Base-by-base conservation (phyloP, 371 early-diverging fungal genomes). In the Catenaria anguillulae region DNA sequence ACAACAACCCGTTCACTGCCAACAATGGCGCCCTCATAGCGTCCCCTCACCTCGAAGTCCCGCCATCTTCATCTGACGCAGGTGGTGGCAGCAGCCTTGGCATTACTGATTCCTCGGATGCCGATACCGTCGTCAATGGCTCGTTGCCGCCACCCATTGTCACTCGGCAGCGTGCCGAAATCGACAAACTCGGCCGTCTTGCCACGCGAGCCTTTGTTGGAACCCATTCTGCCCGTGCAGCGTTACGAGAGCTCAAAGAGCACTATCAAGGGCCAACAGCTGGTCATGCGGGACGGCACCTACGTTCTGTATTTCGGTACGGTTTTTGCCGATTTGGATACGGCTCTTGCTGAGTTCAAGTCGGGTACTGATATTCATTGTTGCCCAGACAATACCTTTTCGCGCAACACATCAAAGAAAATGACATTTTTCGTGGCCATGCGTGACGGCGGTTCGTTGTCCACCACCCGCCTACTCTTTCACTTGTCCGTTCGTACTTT, bases 381-480 rank as follows among this genome's bases (percentile, higher is more conserved):
- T n/a, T n/a, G n/a, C n/a, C n/a, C 63, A 84, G 93, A 93, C 69
- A 95, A 95, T 67, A 83, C 90, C 4, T 92, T 88, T 70, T 92
- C 95, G 6, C 84, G 88, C 60, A 89, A 88, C 67, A 94, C 93
- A 21, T 85, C 92, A 24, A 95, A 95, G 74, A 80, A 82, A 24
- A 71, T 95, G 60, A 87, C 90, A 21, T 90, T 89, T 63, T 86
- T 87, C 60, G 92, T 94, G 34, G 81, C 86, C 23, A 61, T 84
- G 42, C 73, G 73, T 56, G 75, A 74, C 35, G 73, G 74, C 60
- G 69, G 56, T 56, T 1, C 26, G 56, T n/a, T 17, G 17, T 6
- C 12, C 4, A 2, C 21, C n/a, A 2, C 35, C 24, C 24, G 55
- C 6, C n/a, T n/a, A n/a, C n/a, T n/a, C 33, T 33, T 19, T 6